These are phyloP conservation scores for Dryas octopetala DNA, from an alignment of 306 rosid species.

Conservation along the genomic window DNA sequence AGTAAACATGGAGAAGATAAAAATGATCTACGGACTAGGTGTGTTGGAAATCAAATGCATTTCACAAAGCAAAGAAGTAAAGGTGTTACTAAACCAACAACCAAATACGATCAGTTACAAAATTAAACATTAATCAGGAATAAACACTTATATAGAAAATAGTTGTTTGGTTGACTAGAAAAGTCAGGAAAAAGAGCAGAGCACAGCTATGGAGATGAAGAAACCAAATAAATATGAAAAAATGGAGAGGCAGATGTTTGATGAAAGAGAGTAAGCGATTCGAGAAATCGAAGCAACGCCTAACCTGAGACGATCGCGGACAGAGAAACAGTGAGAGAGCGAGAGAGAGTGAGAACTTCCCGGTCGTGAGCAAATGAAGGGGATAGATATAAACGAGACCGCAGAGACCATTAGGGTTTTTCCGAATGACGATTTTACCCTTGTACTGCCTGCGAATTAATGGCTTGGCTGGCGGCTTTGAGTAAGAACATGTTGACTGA, in stretches of 20 bases:
- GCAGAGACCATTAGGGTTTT: constrained; percentile 8
- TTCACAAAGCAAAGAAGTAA: neutral
- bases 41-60: constrained; percentile 1
- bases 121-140: neutral
- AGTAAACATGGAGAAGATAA: neutral
- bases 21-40: neutral
- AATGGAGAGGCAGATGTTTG: too few relatives aligned
- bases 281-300: neutral
- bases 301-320: constrained; percentile 44
- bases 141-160: too few relatives aligned
- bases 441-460: neutral
- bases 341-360: neutral
- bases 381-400: too few relatives aligned
- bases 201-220: neutral
- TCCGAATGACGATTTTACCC: constrained; percentile 16
- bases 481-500: too few relatives aligned
- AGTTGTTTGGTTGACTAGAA: neutral
- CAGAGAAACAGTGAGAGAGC: constrained; percentile 6
- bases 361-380: neutral
- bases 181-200: neutral
- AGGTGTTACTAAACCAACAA: neutral
- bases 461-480: constrained; percentile 1
- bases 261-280: too few relatives aligned
- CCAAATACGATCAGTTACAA: neutral
- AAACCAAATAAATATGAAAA: too few relatives aligned